These are phyloP conservation scores for Trapa incisa DNA, from an alignment of 345 rosid genomes.

Conservation along the genomic window DNA sequence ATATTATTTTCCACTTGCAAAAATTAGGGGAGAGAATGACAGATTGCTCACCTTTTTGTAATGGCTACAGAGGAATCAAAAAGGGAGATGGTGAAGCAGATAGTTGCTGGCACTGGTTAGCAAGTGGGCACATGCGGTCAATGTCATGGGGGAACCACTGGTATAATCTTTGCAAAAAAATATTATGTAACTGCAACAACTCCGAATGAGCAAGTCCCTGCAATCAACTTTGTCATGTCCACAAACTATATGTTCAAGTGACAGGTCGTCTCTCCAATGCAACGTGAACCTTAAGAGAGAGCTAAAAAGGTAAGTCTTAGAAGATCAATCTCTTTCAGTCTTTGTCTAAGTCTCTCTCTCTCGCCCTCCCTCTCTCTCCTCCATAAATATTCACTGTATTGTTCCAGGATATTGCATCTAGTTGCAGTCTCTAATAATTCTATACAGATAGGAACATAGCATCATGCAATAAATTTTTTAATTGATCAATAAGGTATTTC, in stretches of 20 bases:
- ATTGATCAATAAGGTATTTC: not conserved
- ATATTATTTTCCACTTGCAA: not conserved
- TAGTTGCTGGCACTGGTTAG: constrained; percentile 1
- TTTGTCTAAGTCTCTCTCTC: not conserved
- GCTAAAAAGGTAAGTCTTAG: not conserved
- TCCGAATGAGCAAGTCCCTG: not conserved
- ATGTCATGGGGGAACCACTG: constrained; percentile 10
- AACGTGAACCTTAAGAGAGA: constrained; percentile 2
- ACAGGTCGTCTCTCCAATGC: not conserved
- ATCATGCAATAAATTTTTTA: too few species aligned
- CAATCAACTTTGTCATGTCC: constrained; percentile 9
- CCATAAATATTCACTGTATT: not conserved
- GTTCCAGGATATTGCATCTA: not conserved
- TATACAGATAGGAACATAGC: not conserved
- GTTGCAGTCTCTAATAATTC: not conserved
- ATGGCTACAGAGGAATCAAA: not conserved
- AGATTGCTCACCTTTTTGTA: not conserved
- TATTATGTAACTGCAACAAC: not conserved
- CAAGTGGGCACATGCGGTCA: constrained; percentile 5
- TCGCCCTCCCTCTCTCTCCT: not conserved
- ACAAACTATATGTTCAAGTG: constrained; percentile 1
- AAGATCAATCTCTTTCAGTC: too few species aligned
- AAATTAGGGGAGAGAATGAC: not conserved
- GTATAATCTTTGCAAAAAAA: not conserved
- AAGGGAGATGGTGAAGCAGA: not conserved